A percentile compares a stretch with the other conserved stretches of the same genome.
These are phyloP conservation scores for Nematocida major DNA, from an alignment of 371 early-diverging fungal genomes.

Conservation along the genomic window DNA sequence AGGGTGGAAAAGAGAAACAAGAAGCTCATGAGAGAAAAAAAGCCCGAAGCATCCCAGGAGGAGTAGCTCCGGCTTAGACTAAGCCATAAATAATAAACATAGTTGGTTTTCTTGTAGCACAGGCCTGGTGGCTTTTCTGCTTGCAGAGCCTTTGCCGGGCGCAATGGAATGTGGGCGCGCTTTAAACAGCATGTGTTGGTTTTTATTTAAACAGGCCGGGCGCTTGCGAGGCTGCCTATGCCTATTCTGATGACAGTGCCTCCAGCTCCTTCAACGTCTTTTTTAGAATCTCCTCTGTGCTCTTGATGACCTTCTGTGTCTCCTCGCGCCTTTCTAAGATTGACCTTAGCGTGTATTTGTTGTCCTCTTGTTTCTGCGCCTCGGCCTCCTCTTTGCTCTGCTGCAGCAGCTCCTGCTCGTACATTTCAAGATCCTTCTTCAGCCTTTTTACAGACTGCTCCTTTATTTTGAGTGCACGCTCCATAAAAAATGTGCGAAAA, in stretches of 20 bases:
- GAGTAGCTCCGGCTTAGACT: neutral
- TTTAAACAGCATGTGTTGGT: no score
- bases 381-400: neutral
- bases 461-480: neutral
- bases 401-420: constrained; percentile 2
- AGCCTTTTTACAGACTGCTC: constrained; percentile 7
- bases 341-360: neutral
- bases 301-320: neutral
- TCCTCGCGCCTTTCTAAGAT: constrained; percentile 8
- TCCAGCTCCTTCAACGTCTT: constrained; percentile 8
- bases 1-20: constrained; percentile 28
- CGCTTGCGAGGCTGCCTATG: neutral
- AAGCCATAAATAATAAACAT: no score
- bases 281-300: constrained; percentile 10
- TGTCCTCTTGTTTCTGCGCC: neutral
- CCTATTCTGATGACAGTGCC: neutral
- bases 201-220: no score
- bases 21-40: neutral
- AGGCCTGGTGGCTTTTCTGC: no score
- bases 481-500: neutral
- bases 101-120: no score
- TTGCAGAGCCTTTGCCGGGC: no score
- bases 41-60: neutral
- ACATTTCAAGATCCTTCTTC: constrained; percentile 13
- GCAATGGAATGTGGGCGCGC: no score